Percentiles rank a stretch among this genome's conserved stretches.
These are phyloP conservation scores for Sclerotinia sclerotiorum DNA, from an alignment of 2,329 filamentous ascomycete species.

Conservation along the genomic window DNA sequence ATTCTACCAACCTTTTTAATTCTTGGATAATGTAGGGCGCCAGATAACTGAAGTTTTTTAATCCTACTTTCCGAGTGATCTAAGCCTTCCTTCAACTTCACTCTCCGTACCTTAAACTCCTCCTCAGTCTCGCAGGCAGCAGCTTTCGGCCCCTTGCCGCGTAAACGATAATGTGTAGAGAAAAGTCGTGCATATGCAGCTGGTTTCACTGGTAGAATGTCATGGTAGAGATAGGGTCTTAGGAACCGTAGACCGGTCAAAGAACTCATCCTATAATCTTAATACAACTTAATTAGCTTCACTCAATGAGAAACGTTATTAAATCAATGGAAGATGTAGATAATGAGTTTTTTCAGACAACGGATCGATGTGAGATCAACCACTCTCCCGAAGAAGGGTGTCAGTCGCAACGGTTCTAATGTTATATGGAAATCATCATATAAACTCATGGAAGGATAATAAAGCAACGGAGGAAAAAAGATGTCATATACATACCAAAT, in stretches of 20 bases:
- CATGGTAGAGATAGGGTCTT: constrained; percentile 54
- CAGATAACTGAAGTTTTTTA: constrained; percentile 7
- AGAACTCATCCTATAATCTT: constrained; percentile 47
- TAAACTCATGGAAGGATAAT: constrained; percentile 8
- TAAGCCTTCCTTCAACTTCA: not conserved
- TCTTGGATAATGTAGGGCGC: constrained; percentile 12
- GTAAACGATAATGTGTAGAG: constrained; percentile 29
- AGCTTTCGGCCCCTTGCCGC: not conserved
- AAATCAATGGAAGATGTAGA: constrained; percentile 16
- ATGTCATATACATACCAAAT: constrained; percentile 2
- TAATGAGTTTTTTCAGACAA: constrained; percentile 44
- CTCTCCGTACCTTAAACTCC: not conserved
- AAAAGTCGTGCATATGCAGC: constrained; percentile 53
- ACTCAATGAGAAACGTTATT: constrained; percentile 19
- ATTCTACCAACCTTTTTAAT: constrained; percentile 17
- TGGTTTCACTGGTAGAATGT: constrained; percentile 28
- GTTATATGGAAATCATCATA: constrained; percentile 53
- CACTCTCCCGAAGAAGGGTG: constrained; percentile 45
- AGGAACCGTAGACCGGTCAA: constrained; percentile 51
- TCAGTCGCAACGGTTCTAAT: constrained; percentile 62
- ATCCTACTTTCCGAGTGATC: constrained; percentile 3
- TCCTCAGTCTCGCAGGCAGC: not conserved
- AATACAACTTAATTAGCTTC: constrained; percentile 24
- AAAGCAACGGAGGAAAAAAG: not conserved
- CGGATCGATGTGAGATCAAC: constrained; percentile 54